A percentile compares a stretch with the other conserved stretches of the same genome.
Conservation (phyloP, 257 asterid species). For the Solanum bulbocastanum region DNA sequence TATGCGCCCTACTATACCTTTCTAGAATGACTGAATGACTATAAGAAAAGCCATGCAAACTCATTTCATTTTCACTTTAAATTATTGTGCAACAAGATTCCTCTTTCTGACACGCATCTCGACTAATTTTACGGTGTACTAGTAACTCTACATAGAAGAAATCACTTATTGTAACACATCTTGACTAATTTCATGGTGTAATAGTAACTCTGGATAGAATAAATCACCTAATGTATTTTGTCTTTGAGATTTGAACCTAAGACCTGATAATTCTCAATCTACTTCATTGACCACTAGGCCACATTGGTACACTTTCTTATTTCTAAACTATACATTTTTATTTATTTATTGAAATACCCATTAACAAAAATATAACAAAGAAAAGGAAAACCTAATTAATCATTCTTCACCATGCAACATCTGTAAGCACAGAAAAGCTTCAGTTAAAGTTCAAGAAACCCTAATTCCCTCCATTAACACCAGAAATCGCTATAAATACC, state of each 20-base stretch:
- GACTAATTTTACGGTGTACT: neutral
- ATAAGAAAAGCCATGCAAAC: constrained; percentile 1
- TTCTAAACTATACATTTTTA: neutral
- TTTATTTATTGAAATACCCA: neutral
- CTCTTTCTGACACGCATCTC: accelerated
- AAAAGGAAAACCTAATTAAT: neutral
- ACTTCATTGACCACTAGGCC: neutral
- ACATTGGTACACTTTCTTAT: neutral
- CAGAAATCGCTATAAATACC: constrained; percentile 11
- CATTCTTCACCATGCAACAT: constrained; percentile 22
- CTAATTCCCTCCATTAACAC: constrained; percentile 5
- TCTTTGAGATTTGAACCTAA: neutral
- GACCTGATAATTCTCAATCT: neutral
- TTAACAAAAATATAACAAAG: neutral
- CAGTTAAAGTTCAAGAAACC: constrained; percentile 1
- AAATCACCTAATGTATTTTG: neutral
- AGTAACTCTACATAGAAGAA: neutral
- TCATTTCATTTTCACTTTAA: neutral
- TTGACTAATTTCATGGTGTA: neutral
- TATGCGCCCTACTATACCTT: constrained; percentile 3
- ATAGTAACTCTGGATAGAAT: neutral
- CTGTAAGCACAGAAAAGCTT: neutral
- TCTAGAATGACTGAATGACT: constrained; percentile 22
- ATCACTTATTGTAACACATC: accelerated
- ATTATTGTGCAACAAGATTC: neutral